phyloP scores from a whole-genome alignment of 805 yeast genomes.

The Zygosaccharomyces lentus region DNA sequence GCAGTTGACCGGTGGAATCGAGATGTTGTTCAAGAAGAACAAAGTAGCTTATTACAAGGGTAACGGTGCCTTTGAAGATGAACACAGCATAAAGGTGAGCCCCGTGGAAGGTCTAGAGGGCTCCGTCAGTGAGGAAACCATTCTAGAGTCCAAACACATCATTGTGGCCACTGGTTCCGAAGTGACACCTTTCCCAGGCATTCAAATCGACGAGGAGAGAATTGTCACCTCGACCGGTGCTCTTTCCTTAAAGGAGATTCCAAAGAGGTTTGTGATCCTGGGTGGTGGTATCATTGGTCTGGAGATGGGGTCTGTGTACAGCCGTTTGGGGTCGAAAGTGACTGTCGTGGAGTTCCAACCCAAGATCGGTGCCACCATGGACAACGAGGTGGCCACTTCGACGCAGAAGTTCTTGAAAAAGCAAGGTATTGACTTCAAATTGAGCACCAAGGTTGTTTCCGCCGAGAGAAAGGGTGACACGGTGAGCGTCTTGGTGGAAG shows the following conservation, averaged over 20 bases:
- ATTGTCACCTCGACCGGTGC: slow-evolving; percentile 96
- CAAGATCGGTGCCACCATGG: slow-evolving; percentile 98
- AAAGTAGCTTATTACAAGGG: slow-evolving; percentile 95
- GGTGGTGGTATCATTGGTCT: slow-evolving; percentile 99
- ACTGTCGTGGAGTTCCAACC: slow-evolving; percentile 88
- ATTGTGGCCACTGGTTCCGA: slow-evolving; percentile 98
- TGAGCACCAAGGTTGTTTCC: slow-evolving; percentile 83
- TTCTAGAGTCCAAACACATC: slow-evolving; percentile 76
- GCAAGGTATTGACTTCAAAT: slow-evolving; percentile 92
- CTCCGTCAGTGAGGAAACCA: slow-evolving; percentile 54
- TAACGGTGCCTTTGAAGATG: slow-evolving; percentile 80
- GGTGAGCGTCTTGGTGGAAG: slow-evolving; percentile 84
- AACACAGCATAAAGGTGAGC: slow-evolving; percentile 68
- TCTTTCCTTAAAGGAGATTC: slow-evolving; percentile 77
- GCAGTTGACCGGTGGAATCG: slow-evolving; percentile 90
- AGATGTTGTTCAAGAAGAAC: slow-evolving; percentile 91
- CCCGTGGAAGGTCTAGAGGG: slow-evolving; percentile 84
- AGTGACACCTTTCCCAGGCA: slow-evolving; percentile 98
- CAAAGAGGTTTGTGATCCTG: slow-evolving; percentile 85
- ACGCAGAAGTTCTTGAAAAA: slow-evolving; percentile 86
- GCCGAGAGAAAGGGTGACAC: slow-evolving; percentile 86
- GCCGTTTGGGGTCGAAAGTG: slow-evolving; percentile 92
- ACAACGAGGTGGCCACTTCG: slow-evolving; percentile 85
- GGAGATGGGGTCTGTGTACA: slow-evolving; percentile 98
- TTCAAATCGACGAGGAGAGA: slow-evolving; percentile 92